Evolutionary conservation across 2,329 filamentous ascomycete genomes (phyloP).

Genomic region (Penicillium brasilianum): DNA sequence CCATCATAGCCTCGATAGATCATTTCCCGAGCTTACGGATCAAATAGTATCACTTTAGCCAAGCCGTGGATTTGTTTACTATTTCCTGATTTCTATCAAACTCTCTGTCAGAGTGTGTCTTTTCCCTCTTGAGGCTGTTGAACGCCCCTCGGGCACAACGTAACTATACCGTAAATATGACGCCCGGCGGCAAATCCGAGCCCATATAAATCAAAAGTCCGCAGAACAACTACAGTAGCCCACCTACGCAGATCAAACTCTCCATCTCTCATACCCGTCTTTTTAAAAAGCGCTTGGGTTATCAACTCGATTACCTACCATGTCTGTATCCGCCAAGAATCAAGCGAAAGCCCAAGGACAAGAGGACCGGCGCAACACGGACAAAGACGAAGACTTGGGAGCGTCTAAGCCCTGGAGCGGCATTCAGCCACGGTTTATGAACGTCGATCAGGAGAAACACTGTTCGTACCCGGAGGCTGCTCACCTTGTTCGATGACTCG

Average conservation of each 20-base stretch:
- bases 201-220: background rate
- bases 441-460: background rate
- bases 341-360: constrained; percentile 5
- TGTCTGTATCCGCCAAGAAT: constrained; percentile 2
- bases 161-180: constrained; percentile 3
- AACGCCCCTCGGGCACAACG: background rate
- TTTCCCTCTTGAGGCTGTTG: background rate
- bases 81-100: too few relatives aligned
- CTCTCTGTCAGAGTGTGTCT: background rate
- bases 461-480: background rate
- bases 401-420: constrained; percentile 2
- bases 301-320: background rate
- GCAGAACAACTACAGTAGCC: background rate
- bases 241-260: background rate
- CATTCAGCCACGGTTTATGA: constrained; percentile 7
- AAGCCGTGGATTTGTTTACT: too few relatives aligned
- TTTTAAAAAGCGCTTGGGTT: background rate
- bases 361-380: background rate
- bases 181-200: constrained; percentile 4
- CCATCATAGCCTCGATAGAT: too few relatives aligned
- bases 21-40: too few relatives aligned
- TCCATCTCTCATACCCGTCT: background rate
- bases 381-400: background rate
- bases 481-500: background rate
- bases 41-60: too few relatives aligned